phyloP scores from a whole-genome alignment of 371 early-diverging fungal species.

The Sporodiniella umbellata region DNA sequence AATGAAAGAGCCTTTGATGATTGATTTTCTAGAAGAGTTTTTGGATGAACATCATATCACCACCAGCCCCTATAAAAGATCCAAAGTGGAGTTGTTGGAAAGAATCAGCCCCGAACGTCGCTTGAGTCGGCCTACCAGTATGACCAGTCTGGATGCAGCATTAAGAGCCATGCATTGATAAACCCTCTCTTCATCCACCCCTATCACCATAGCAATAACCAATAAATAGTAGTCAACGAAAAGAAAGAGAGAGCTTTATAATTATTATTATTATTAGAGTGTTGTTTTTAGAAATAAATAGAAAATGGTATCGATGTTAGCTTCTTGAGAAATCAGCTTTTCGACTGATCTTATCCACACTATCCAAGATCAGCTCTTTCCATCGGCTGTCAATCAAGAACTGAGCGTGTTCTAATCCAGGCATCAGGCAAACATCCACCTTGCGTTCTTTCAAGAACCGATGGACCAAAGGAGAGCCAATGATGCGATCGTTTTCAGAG shows the following conservation, averaged over 20 bases:
- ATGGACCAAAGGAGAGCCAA: constrained; percentile 30
- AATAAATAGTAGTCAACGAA: too few species aligned
- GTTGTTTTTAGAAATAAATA: too few species aligned
- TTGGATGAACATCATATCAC: constrained; percentile 47
- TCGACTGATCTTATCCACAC: constrained; percentile 20
- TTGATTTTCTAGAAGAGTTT: constrained; percentile 78
- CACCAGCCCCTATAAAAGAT: constrained; percentile 28
- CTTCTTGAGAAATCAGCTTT: constrained; percentile 19
- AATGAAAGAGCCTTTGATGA: constrained; percentile 81
- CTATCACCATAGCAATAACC: too few species aligned
- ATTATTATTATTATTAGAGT: not conserved
- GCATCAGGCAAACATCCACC: constrained; percentile 38
- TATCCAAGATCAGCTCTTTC: constrained; percentile 25
- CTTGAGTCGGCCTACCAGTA: constrained; percentile 23
- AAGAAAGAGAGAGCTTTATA: too few species aligned
- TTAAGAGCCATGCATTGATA: constrained; percentile 18
- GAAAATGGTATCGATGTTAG: too few species aligned
- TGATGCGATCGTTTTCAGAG: constrained; percentile 45
- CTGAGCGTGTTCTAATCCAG: constrained; percentile 44
- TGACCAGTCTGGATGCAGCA: constrained; percentile 31
- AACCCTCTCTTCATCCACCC: too few species aligned
- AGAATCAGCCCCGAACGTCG: constrained; percentile 25
- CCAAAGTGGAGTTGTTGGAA: constrained; percentile 44
- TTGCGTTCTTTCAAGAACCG: constrained; percentile 26
- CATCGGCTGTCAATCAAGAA: constrained; percentile 42